These are phyloP conservation scores for Thermomucor indicae-seudaticae DNA, from an alignment of 371 early-diverging fungal species.

Conservation along the genomic window DNA sequence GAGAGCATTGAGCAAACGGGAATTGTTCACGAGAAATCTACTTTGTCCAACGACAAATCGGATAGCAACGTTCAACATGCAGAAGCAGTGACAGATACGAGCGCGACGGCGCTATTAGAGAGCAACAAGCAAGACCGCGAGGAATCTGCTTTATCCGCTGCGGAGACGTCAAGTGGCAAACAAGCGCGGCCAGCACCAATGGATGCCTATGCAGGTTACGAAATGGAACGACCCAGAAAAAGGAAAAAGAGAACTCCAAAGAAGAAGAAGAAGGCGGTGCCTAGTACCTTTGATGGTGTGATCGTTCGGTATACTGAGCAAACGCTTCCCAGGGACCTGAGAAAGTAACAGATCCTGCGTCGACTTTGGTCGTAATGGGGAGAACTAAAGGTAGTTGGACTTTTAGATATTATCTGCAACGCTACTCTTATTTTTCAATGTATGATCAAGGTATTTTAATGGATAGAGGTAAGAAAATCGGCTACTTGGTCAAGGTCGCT, in stretches of 20 bases:
- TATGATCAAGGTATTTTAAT: constrained; percentile 85
- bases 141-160: too few relatives aligned
- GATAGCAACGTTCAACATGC: too few relatives aligned
- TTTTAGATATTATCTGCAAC: constrained; percentile 81
- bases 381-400: too few relatives aligned
- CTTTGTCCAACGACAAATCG: too few relatives aligned
- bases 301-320: constrained; percentile 23
- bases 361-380: too few relatives aligned
- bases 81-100: too few relatives aligned
- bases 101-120: too few relatives aligned
- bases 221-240: background rate
- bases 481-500: background rate
- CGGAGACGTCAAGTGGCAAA: too few relatives aligned
- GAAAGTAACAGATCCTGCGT: constrained; percentile 25
- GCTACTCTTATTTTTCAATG: constrained; percentile 75
- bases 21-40: too few relatives aligned
- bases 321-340: constrained; percentile 22
- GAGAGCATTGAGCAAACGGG: too few relatives aligned
- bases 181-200: background rate
- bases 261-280: background rate
- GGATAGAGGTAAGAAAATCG: constrained; percentile 61
- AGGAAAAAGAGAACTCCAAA: background rate
- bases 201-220: constrained; percentile 3
- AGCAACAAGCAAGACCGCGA: too few relatives aligned
- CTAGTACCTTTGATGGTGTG: constrained; percentile 15